Evolutionary conservation across 768 basidiomycete genomes (phyloP), one percentile per base, ranked within the genome.

Genomic region (Collybiopsis luxurians): DNA sequence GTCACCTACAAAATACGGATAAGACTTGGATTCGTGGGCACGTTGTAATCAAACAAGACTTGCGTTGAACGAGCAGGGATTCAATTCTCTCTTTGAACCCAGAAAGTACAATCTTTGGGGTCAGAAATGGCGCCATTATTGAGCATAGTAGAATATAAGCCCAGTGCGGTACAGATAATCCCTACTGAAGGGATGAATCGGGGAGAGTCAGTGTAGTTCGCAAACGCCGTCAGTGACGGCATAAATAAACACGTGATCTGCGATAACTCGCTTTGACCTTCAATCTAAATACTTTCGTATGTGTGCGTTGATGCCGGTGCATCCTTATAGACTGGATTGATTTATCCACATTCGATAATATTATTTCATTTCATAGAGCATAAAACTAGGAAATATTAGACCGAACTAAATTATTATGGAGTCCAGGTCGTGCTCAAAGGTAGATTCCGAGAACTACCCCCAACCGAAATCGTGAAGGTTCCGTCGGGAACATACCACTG

Each of bases 21-120:
- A 47, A 55, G 15, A 17, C 31, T 45, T 34, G 23, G 31, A 38
- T 21, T 17, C 31, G 31, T 6, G 19, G 24, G 6, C 13, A 28
- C 45, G 31, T 19, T 31, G 12, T 26, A 17, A 21, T 26, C 23
- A 30, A 45, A 44, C 21, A n/a, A 12, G 11, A 46, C 52, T 60
- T 64, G 71, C 82, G 78, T 72, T 80, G 76, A 19, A 79, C 73
- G 6, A 72, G 63, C 49, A 80, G 55, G 19, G 79, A 74, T 43
- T 82, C 81, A 24, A 76, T 67, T 61, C 73, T 75, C 53, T 82
- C 81, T 67, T 81, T 82, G 55, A 82, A 67, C 6, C 77, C 77
- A 15, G 71, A 65, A 26, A 75, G 64, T 13, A 75, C 62, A 10
- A 63, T 57, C 42, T 66, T 69, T 12, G 76, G 76, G 4, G 64